Conservation (phyloP, 2,329 filamentous ascomycete genomes). For the Scolecobasidium constrictum region DNA sequence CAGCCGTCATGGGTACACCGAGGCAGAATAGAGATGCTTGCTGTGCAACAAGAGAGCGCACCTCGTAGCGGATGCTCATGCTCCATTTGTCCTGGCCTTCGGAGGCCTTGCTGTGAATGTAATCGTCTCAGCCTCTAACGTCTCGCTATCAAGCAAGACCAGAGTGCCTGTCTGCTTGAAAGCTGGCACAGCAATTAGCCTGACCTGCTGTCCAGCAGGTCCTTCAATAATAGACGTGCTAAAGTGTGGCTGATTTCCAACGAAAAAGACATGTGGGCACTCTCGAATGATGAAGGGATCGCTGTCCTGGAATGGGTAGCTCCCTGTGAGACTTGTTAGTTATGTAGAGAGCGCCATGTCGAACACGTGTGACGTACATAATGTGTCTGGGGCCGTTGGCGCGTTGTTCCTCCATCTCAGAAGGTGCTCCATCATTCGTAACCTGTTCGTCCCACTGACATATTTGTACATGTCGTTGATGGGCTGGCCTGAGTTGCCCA, state of each 20-base stretch:
- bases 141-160: slow-evolving; percentile 76
- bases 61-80: too few species aligned
- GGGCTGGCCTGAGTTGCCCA: slow-evolving; percentile 85
- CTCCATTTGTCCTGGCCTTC: slow-evolving; percentile 17
- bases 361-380: slow-evolving; percentile 53
- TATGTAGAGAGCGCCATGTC: background rate
- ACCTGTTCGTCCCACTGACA: slow-evolving; percentile 61
- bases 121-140: slow-evolving; percentile 64
- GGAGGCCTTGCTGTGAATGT: slow-evolving; percentile 35
- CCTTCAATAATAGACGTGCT: slow-evolving; percentile 58
- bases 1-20: too few species aligned
- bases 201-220: slow-evolving; percentile 56
- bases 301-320: slow-evolving; percentile 88
- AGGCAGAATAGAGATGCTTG: too few species aligned
- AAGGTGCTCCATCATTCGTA: slow-evolving; percentile 91
- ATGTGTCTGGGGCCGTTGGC: slow-evolving; percentile 88
- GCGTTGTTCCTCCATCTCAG: slow-evolving; percentile 84
- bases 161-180: slow-evolving; percentile 72
- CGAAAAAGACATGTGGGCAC: slow-evolving; percentile 86
- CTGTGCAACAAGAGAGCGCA: too few species aligned
- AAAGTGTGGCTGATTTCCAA: slow-evolving; percentile 73
- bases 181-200: slow-evolving; percentile 72
- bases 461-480: slow-evolving; percentile 92
- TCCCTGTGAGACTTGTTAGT: slow-evolving; percentile 46
- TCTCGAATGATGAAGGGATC: slow-evolving; percentile 81